Percentiles rank a stretch among this genome's conserved stretches.
These are phyloP conservation scores for Tylopilus vinaceipallidus DNA, from an alignment of 768 basidiomycete genomes.

Conservation along the genomic window DNA sequence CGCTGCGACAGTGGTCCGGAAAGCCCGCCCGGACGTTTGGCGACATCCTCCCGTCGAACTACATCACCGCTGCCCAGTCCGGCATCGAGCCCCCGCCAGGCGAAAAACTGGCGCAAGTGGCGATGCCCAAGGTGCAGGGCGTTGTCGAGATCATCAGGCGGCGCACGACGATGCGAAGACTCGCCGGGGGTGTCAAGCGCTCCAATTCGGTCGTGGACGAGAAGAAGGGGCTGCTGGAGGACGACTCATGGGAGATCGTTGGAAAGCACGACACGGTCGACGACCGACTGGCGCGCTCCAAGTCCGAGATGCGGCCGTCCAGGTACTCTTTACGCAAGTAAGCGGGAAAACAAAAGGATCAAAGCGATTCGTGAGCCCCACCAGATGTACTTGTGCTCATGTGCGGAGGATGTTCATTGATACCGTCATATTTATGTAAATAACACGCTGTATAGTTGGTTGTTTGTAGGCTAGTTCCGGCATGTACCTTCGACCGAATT, in stretches of 20 bases:
- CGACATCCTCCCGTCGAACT: slow-evolving; percentile 45
- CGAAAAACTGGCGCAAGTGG: slow-evolving; percentile 32
- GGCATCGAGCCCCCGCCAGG: slow-evolving; percentile 19
- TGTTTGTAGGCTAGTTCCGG: too few species aligned
- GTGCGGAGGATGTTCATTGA: too few species aligned
- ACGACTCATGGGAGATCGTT: slow-evolving; percentile 18
- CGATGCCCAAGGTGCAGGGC: slow-evolving; percentile 41
- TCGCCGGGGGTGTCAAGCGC: slow-evolving; percentile 9
- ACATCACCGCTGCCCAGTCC: slow-evolving; percentile 39
- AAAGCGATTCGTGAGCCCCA: too few species aligned
- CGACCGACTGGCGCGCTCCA: slow-evolving; percentile 19
- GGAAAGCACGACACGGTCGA: slow-evolving; percentile 6
- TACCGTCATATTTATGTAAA: too few species aligned
- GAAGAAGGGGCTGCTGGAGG: slow-evolving; percentile 19
- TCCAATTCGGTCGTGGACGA: slow-evolving; percentile 16
- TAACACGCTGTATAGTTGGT: too few species aligned
- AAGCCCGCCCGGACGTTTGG: slow-evolving; percentile 39
- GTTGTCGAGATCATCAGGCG: slow-evolving; percentile 33
- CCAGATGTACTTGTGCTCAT: background rate
- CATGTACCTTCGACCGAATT: too few species aligned
- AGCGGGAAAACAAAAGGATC: background rate
- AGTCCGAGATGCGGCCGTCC: slow-evolving; percentile 26
- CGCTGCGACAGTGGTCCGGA: slow-evolving; percentile 21
- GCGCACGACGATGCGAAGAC: slow-evolving; percentile 13
- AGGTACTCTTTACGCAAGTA: slow-evolving; percentile 17